These are phyloP conservation scores for Phytophthora megakarya DNA, from an alignment of 352 stramenopile genomes.

Conservation along the genomic window DNA sequence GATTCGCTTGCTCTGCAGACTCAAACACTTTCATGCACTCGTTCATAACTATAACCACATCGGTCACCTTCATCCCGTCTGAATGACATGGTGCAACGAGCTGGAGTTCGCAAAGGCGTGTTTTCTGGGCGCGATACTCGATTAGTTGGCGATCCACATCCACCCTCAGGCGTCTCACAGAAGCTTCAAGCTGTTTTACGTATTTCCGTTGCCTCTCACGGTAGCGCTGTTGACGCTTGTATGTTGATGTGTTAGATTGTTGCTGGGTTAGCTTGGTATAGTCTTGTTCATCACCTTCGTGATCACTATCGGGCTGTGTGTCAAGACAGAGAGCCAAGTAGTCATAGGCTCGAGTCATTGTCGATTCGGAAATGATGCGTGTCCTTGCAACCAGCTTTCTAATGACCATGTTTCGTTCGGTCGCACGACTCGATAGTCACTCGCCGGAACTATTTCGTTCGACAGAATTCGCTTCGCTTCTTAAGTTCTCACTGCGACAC, in stretches of 20 bases:
- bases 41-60: constrained; percentile 17
- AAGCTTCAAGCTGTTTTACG: constrained; percentile 19
- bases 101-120: background rate
- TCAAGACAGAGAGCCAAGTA: background rate
- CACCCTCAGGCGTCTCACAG: constrained; percentile 26
- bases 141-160: constrained; percentile 27
- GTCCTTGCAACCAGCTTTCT: constrained; percentile 2
- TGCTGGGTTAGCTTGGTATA: background rate
- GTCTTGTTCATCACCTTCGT: background rate
- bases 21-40: constrained; percentile 26
- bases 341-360: background rate
- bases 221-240: constrained; percentile 33
- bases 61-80: background rate
- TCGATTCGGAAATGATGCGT: constrained; percentile 1
- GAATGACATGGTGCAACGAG: background rate
- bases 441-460: background rate
- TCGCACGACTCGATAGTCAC: constrained; percentile 11
- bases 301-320: background rate
- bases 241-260: background rate
- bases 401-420: background rate
- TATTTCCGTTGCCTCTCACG: constrained; percentile 28
- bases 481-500: too few relatives aligned
- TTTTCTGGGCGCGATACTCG: background rate
- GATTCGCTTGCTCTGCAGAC: constrained; percentile 13
- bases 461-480: constrained; percentile 10